phyloP scores from a whole-genome alignment of 352 stramenopile species.

The Phytopythium sindhum region DNA sequence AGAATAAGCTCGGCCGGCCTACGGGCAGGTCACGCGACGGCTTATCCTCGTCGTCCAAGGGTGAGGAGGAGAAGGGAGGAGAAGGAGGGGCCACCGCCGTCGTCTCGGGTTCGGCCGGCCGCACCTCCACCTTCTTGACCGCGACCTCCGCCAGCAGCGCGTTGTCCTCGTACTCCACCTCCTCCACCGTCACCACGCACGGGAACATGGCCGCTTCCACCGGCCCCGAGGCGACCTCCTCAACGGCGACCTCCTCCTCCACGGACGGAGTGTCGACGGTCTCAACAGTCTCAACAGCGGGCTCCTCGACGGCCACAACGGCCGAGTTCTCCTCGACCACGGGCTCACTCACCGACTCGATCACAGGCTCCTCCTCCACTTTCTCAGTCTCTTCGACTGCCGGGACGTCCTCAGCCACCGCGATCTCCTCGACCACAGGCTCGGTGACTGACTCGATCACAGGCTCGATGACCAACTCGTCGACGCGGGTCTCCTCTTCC shows the following conservation, averaged over 20 bases:
- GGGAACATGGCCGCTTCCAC: not conserved
- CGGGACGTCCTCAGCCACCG: not conserved
- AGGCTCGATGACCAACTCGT: not conserved
- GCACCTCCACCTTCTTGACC: conserved; percentile 5
- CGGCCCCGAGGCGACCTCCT: not conserved
- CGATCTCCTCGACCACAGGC: not conserved
- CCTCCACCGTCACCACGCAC: not conserved
- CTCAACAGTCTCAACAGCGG: not conserved
- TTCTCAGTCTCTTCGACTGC: not conserved
- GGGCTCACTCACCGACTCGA: not conserved
- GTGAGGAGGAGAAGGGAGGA: not conserved
- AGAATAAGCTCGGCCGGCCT: conserved; percentile 1
- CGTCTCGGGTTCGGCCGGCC: not conserved
- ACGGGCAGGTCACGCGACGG: not conserved
- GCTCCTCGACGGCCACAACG: not conserved
- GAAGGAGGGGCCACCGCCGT: not conserved
- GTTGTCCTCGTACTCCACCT: not conserved
- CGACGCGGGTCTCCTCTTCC: not conserved
- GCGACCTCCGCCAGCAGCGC: not conserved
- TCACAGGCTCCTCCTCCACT: not conserved
- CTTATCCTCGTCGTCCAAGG: not conserved
- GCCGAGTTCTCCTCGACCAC: not conserved
- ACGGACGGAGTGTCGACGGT: not conserved
- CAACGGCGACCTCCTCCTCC: not conserved
- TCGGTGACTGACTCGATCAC: not conserved